Evolutionary conservation across 352 stramenopile species (phyloP), one percentile per base, ranked within the genome.

Genomic region (Pythium aphanidermatum): DNA sequence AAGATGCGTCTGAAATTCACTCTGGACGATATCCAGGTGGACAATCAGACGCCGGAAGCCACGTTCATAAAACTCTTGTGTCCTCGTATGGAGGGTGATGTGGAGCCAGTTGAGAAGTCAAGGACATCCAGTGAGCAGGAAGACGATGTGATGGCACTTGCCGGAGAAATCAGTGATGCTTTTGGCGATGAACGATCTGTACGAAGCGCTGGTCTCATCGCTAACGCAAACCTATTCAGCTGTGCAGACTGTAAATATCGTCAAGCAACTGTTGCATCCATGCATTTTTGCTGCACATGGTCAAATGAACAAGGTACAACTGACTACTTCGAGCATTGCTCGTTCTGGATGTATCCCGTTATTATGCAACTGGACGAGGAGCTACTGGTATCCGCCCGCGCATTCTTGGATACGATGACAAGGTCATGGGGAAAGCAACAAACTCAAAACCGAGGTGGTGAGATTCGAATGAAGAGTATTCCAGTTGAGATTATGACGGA

Each of bases 311-410:
- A 95, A 51, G 83, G 80, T 17, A 88, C 67, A 29, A 95, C 83
- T 2, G 83, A 92, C 46, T 95, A 95, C 58, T 95, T 92, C 37
- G 83, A 95, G 60, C 82, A 95, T 54, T 95, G 69, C 42, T 93
- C 78, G 5, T 87, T 93, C 33, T 92, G 80, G 76, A 53, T 93
- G 46, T 83, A 88, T 39, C 83, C 83, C 13, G 70, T 95, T 24
- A 86, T 89, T 33, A 79, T 76, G 19, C 81, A 93, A 40, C 36
- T 95, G 13, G 83, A 95, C 34, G 83, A 95, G 83, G 83, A 95
- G 23, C 45, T 92, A 0, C 50, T 95, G 13, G 65, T 89, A 26
- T 74, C 82, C 24, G 71, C 74, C 31, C 71, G 79, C 37, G 74
- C 73, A 25, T 95, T 95, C 53, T 53, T 92, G 38, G 82, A 68